Evolutionary conservation across 2,329 filamentous ascomycete species (phyloP).

Genomic region (Alternaria sp.): DNA sequence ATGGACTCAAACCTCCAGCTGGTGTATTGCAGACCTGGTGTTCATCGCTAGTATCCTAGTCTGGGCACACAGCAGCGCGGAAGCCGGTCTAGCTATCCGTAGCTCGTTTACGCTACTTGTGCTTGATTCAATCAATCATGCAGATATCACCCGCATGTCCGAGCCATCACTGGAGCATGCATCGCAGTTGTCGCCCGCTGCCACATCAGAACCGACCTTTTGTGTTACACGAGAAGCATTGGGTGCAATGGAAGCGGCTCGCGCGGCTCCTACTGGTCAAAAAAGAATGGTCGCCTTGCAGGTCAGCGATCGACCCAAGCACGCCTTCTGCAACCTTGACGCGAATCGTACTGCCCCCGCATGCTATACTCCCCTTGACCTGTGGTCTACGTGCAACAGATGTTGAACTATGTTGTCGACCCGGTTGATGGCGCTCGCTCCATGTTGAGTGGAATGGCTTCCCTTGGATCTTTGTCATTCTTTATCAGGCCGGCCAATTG

Average conservation of each 20-base stretch:
- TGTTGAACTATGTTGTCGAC: constrained; percentile 34
- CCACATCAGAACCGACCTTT: constrained; percentile 30
- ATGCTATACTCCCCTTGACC: constrained; percentile 37
- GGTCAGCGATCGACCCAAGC: constrained; percentile 37
- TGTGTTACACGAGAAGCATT: constrained; percentile 47
- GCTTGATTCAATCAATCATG: constrained; percentile 43
- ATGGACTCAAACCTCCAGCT: constrained; percentile 17
- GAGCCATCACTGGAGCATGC: constrained; percentile 45
- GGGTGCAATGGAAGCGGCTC: constrained; percentile 39
- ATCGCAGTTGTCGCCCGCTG: constrained; percentile 35
- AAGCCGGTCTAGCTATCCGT: constrained; percentile 28
- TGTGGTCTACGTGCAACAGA: constrained; percentile 35
- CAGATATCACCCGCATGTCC: constrained; percentile 51
- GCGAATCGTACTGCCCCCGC: constrained; percentile 44
- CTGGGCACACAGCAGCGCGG: constrained; percentile 20
- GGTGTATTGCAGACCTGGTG: constrained; percentile 12
- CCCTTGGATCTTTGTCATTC: background rate
- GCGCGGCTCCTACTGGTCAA: constrained; percentile 24
- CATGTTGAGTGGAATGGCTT: constrained; percentile 27
- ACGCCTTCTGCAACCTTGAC: constrained; percentile 42
- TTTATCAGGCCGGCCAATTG: constrained; percentile 5
- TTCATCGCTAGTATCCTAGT: constrained; percentile 3
- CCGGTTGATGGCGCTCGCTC: constrained; percentile 39
- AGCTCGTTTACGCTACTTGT: constrained; percentile 36
- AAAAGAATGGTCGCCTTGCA: constrained; percentile 33